These are phyloP conservation scores for Trametes villosa DNA, from an alignment of 768 basidiomycete genomes.

Conservation along the genomic window DNA sequence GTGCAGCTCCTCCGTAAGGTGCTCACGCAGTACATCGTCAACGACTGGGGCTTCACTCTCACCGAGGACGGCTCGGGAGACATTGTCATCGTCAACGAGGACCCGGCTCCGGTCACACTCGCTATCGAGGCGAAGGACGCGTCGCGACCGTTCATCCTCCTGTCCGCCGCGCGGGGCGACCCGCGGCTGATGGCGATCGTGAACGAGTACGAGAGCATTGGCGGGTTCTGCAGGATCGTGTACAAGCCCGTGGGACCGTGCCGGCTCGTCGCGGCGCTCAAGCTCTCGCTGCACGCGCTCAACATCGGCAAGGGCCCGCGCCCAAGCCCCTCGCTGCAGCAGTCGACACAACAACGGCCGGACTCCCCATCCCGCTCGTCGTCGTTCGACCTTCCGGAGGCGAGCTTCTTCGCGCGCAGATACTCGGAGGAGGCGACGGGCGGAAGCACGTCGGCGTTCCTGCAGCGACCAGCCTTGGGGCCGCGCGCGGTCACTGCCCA, in stretches of 20 bases:
- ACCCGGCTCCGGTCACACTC: slow-evolving; percentile 56
- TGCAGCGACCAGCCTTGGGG: slow-evolving; percentile 56
- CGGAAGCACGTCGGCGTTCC: slow-evolving; percentile 3
- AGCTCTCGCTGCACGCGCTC: slow-evolving; percentile 61
- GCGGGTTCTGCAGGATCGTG: slow-evolving; percentile 86
- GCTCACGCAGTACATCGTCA: slow-evolving; percentile 63
- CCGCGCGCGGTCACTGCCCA: slow-evolving; percentile 56
- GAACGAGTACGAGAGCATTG: slow-evolving; percentile 74
- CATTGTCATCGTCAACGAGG: slow-evolving; percentile 84
- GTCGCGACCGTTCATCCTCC: slow-evolving; percentile 70
- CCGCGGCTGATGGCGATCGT: slow-evolving; percentile 63
- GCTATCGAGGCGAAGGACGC: slow-evolving; percentile 63
- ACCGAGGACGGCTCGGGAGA: slow-evolving; percentile 56
- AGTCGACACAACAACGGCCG: slow-evolving; percentile 7
- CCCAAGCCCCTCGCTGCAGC: slow-evolving; percentile 23
- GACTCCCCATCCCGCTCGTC: slow-evolving; percentile 8
- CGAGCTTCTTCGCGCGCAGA: slow-evolving; percentile 36
- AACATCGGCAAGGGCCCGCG: slow-evolving; percentile 48
- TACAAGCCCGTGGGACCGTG: slow-evolving; percentile 91
- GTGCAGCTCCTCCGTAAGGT: slow-evolving; percentile 67
- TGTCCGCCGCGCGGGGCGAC: slow-evolving; percentile 73
- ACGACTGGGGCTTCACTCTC: slow-evolving; percentile 77
- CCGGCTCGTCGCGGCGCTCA: slow-evolving; percentile 67
- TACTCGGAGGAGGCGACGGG: slow-evolving; percentile 51
- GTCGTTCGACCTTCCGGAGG: slow-evolving; percentile 8